Conservation (phyloP, 108 stramenopile species). For the Schizochytrium sp. region DNA sequence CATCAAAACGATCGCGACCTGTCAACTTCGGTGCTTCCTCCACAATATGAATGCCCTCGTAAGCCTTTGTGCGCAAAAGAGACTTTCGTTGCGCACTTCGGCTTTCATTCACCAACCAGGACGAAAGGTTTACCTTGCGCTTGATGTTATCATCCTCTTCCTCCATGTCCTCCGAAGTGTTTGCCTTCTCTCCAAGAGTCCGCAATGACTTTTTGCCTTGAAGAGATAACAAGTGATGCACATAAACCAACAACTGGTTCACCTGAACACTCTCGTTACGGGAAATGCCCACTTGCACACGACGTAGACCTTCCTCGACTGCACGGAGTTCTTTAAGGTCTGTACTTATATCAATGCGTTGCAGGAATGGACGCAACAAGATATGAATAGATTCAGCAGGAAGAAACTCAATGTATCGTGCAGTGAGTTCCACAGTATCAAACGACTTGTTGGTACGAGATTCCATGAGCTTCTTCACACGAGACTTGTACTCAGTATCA, state of each 20-base stretch:
- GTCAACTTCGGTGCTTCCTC: conserved; percentile 21
- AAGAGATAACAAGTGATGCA: conserved; percentile 19
- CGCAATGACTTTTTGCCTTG: not conserved
- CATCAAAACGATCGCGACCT: conserved; percentile 36
- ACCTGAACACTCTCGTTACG: not conserved
- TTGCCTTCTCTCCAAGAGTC: not conserved
- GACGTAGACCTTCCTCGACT: conserved; percentile 5
- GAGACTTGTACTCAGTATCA: conserved; percentile 18
- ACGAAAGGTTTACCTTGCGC: conserved; percentile 17
- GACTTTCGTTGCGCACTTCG: not conserved
- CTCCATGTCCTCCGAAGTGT: not conserved
- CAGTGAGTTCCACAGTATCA: not conserved
- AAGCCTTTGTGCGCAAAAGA: not conserved
- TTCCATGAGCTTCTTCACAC: conserved; percentile 12
- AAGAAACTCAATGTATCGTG: conserved; percentile 1
- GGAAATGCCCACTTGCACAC: not conserved
- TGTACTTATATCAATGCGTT: conserved; percentile 13
- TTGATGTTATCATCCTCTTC: not conserved
- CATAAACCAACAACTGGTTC: conserved; percentile 14
- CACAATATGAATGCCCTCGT: not conserved
- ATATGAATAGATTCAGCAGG: conserved; percentile 33
- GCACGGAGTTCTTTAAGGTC: conserved; percentile 19
- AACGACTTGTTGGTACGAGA: not conserved
- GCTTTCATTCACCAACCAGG: conserved; percentile 51
- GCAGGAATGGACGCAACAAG: not conserved